Base-by-base conservation (phyloP, 768 basidiomycete genomes). In the Glaciozyma antarctica region DNA sequence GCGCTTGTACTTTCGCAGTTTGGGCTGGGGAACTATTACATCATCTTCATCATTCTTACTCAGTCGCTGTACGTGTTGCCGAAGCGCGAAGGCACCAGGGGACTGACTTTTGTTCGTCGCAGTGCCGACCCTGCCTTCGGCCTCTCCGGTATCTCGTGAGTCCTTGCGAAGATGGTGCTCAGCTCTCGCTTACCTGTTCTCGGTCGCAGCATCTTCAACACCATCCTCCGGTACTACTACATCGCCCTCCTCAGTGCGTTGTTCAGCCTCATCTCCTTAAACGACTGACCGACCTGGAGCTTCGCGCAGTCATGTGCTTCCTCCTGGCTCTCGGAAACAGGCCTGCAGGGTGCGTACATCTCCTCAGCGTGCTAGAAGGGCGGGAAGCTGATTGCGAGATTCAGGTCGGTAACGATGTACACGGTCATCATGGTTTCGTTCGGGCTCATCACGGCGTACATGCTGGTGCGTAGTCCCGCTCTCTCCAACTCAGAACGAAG, bases 371-470 rank as follows among this genome's bases (percentile, higher is more conserved):
- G n/a, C 52, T 45, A 22, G 21, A 17, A 19, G 16, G 26, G 10
- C 28, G 6, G 28, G 15, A 16, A 16, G 51, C 51, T 52, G 51
- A 52, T 24, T 26, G 15, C 8, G 28, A 16, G 9, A 16, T 52
- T 62, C 52, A 79, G 79, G 15, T 75, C 85, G 5, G 92, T 89
- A 76, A 85, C 85, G 83, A 84, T 84, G 9, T 99, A 95, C 76
- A 90, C 89, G 4, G 73, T 82, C 10, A 87, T 90, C 34, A 85
- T 97, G 73, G 75, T 94, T 38, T 89, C 90, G 1, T 99, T 94
- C 77, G 90, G 82, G 5, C 6, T 94, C 28, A 85, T 99, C 69
- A 98, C 94, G 41, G 76, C 91, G n/a, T 98, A 98, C 75, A 98
- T 99, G 94, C 90, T 91, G 60, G 87, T 90, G 58, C 28, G 83